phyloP scores from a whole-genome alignment of 257 asterid species.

The Misopates orontium region DNA sequence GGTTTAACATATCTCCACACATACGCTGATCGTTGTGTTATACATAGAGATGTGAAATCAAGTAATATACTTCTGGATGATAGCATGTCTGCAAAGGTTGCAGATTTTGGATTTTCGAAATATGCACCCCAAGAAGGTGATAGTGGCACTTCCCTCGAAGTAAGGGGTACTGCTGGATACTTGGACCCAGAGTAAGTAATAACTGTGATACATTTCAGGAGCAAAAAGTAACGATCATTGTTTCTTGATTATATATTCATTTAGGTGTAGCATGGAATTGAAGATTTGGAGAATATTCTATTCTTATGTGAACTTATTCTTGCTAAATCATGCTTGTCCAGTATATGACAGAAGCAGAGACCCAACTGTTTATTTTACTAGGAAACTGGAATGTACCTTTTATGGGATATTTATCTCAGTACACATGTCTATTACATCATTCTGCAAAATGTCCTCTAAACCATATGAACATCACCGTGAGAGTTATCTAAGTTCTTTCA shows the following conservation, averaged over 20 bases:
- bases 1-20: slow-evolving; percentile 84
- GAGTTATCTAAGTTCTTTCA: not conserved
- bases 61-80: slow-evolving; percentile 89
- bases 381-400: not conserved
- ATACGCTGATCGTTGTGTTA: slow-evolving; percentile 71
- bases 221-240: not conserved
- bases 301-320: not conserved
- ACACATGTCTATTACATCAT: not conserved
- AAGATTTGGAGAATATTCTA: not conserved
- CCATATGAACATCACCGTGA: slow-evolving; percentile 11
- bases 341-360: not conserved
- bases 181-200: slow-evolving; percentile 82
- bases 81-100: slow-evolving; percentile 89
- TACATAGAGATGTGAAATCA: slow-evolving; percentile 92
- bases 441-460: not conserved
- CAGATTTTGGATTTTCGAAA: slow-evolving; percentile 86
- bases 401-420: not conserved
- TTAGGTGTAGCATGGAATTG: not conserved
- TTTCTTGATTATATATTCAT: slow-evolving; percentile 5
- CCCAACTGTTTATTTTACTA: not conserved
- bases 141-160: slow-evolving; percentile 65
- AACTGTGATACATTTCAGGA: slow-evolving; percentile 1
- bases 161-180: slow-evolving; percentile 83
- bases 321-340: not conserved
- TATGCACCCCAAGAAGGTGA: slow-evolving; percentile 95